phyloP scores from a whole-genome alignment of 2,329 filamentous ascomycete species.

The Alternaria viburni region DNA sequence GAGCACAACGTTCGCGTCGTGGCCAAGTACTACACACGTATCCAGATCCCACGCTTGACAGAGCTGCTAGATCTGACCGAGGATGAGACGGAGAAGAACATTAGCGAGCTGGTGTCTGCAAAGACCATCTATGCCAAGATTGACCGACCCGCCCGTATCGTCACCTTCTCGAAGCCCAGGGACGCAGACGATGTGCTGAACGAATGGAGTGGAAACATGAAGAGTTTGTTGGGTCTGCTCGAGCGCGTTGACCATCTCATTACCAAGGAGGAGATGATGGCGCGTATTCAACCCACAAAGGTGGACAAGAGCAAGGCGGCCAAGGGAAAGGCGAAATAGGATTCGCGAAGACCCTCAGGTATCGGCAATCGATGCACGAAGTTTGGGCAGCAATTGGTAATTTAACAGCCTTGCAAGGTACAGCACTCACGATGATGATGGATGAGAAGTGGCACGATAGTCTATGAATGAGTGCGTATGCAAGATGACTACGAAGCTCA shows the following conservation, averaged over 20 bases:
- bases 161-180: slow-evolving; percentile 92
- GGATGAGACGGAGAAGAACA: slow-evolving; percentile 98
- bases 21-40: slow-evolving; percentile 98
- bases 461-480: not conserved
- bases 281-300: slow-evolving; percentile 78
- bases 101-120: slow-evolving; percentile 92
- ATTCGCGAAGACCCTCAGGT: not conserved
- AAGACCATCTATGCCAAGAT: slow-evolving; percentile 99
- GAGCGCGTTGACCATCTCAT: slow-evolving; percentile 97
- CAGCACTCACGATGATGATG: slow-evolving; percentile 6
- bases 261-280: slow-evolving; percentile 99
- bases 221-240: slow-evolving; percentile 81
- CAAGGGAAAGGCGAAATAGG: slow-evolving; percentile 46
- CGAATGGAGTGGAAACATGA: slow-evolving; percentile 99
- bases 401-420: not conserved
- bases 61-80: slow-evolving; percentile 89
- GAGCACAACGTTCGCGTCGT: slow-evolving; percentile 98
- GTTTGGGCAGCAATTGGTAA: not conserved
- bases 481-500: not conserved
- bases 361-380: slow-evolving; percentile 23
- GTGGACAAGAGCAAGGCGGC: slow-evolving; percentile 49
- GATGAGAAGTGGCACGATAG: not conserved
- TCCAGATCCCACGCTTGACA: slow-evolving; percentile 88
- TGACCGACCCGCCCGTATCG: slow-evolving; percentile 87
- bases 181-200: slow-evolving; percentile 96